A percentile compares a stretch with the other conserved stretches of the same genome.
phyloP scores from a whole-genome alignment of 805 yeast genomes.

The Teunomyces panamensis region DNA sequence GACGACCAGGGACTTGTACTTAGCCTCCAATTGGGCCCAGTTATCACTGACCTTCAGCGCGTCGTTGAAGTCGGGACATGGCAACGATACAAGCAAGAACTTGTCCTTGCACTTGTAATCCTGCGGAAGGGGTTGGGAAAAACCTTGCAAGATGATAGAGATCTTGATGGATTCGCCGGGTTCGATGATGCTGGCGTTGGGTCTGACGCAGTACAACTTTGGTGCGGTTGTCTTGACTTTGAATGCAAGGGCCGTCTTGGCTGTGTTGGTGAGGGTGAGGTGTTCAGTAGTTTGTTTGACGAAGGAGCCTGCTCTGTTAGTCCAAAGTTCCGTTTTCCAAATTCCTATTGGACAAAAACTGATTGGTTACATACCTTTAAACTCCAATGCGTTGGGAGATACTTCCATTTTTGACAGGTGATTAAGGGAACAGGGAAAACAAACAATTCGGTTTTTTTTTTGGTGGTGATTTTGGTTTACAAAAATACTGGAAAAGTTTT shows the following conservation, averaged over 20 bases:
- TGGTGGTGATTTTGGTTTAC: background rate
- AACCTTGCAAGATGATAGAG: slow-evolving; percentile 82
- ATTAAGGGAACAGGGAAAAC: background rate
- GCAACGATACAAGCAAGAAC: slow-evolving; percentile 83
- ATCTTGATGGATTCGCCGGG: slow-evolving; percentile 76
- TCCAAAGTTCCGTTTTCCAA: background rate
- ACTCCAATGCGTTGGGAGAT: slow-evolving; percentile 69
- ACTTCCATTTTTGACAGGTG: slow-evolving; percentile 51
- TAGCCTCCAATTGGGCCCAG: slow-evolving; percentile 73
- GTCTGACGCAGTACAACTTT: slow-evolving; percentile 91
- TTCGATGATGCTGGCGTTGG: slow-evolving; percentile 77
- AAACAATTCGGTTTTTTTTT: background rate
- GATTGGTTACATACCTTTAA: slow-evolving; percentile 58
- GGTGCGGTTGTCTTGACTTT: slow-evolving; percentile 99
- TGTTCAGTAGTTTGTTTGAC: slow-evolving; percentile 66
- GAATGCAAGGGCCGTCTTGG: slow-evolving; percentile 68
- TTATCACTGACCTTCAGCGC: slow-evolving; percentile 57
- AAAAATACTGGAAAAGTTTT: too few relatives aligned
- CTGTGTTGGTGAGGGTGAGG: slow-evolving; percentile 53
- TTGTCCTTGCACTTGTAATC: slow-evolving; percentile 86
- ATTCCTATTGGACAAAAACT: too few relatives aligned
- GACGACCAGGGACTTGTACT: slow-evolving; percentile 50
- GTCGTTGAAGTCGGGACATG: slow-evolving; percentile 62
- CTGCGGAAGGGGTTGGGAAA: slow-evolving; percentile 67
- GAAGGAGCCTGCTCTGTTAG: slow-evolving; percentile 58